A percentile compares a stretch with the other conserved stretches of the same genome.
phyloP scores from a whole-genome alignment of 345 rosid genomes.

The Aethionema arabicum region DNA sequence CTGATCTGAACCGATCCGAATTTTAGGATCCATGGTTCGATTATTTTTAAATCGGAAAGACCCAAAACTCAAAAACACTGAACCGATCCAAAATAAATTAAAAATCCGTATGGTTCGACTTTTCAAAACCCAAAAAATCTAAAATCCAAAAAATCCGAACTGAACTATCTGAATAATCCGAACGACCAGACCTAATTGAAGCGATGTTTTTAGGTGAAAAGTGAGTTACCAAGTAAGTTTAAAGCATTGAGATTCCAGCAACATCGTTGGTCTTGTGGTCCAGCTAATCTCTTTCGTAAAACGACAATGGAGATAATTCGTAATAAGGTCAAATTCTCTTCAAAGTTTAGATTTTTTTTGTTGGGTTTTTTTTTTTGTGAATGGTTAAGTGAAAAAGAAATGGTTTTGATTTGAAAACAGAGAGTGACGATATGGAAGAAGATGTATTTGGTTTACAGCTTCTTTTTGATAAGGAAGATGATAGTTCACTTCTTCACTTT shows the following conservation, averaged over 20 bases:
- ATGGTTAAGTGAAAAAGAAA: background rate
- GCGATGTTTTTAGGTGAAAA: slow-evolving; percentile 48
- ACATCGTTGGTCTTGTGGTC: slow-evolving; percentile 69
- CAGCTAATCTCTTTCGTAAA: slow-evolving; percentile 63
- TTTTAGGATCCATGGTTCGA: too few species aligned
- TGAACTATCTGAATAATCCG: too few species aligned
- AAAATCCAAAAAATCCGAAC: too few species aligned
- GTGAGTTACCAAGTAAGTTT: slow-evolving; percentile 56
- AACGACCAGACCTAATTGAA: too few species aligned
- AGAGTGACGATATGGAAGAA: slow-evolving; percentile 37
- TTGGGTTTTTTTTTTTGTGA: background rate
- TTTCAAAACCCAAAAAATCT: too few species aligned
- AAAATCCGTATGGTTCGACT: too few species aligned
- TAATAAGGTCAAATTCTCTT: slow-evolving; percentile 42
- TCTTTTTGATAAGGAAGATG: slow-evolving; percentile 37
- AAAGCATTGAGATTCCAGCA: slow-evolving; percentile 56
- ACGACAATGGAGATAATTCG: slow-evolving; percentile 45
- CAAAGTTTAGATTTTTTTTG: background rate
- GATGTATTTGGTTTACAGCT: slow-evolving; percentile 32
- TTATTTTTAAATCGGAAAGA: too few species aligned
- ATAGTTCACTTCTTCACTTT: slow-evolving; percentile 34
- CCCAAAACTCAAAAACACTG: too few species aligned
- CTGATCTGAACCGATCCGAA: too few species aligned
- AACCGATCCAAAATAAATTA: too few species aligned
- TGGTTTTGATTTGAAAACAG: slow-evolving; percentile 7